phyloP scores from a whole-genome alignment of 2,329 filamentous ascomycete species.

The Botrytis elliptica region DNA sequence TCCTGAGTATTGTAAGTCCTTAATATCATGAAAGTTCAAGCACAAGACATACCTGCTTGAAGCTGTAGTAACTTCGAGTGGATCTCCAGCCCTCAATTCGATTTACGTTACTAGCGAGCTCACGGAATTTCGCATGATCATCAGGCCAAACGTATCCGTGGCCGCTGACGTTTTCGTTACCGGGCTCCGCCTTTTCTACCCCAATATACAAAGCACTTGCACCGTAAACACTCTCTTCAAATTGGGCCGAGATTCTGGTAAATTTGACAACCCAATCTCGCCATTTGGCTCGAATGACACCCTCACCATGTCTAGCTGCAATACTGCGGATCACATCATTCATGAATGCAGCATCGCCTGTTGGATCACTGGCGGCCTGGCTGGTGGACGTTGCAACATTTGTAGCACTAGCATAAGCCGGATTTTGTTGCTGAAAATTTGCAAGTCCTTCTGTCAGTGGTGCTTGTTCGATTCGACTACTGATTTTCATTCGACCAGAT shows the following conservation, averaged over 20 bases:
- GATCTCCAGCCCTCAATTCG: slow-evolving; percentile 96
- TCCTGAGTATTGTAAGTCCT: slow-evolving; percentile 51
- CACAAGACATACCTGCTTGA: slow-evolving; percentile 68
- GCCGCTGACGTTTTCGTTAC: slow-evolving; percentile 62
- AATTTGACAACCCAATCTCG: slow-evolving; percentile 93
- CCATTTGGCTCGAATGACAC: slow-evolving; percentile 88
- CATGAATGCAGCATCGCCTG: slow-evolving; percentile 88
- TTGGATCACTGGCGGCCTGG: slow-evolving; percentile 58
- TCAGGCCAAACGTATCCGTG: slow-evolving; percentile 97
- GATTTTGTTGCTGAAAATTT: slow-evolving; percentile 83
- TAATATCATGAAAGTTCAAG: slow-evolving; percentile 19
- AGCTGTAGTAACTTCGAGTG: slow-evolving; percentile 92
- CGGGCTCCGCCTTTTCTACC: slow-evolving; percentile 65
- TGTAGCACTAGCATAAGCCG: slow-evolving; percentile 52
- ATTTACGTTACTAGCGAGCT: slow-evolving; percentile 87
- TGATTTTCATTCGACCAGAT: slow-evolving; percentile 91
- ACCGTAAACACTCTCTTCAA: slow-evolving; percentile 94
- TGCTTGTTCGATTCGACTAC: slow-evolving; percentile 78
- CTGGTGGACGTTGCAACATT: slow-evolving; percentile 41
- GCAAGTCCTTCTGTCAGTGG: slow-evolving; percentile 78
- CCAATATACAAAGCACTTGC: slow-evolving; percentile 86
- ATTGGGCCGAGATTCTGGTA: slow-evolving; percentile 85
- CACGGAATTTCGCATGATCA: slow-evolving; percentile 74
- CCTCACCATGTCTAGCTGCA: slow-evolving; percentile 80
- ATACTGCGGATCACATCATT: slow-evolving; percentile 81